These are phyloP conservation scores for Caryopteris hybrid DNA, from an alignment of 305 asterid genomes.

Conservation along the genomic window DNA sequence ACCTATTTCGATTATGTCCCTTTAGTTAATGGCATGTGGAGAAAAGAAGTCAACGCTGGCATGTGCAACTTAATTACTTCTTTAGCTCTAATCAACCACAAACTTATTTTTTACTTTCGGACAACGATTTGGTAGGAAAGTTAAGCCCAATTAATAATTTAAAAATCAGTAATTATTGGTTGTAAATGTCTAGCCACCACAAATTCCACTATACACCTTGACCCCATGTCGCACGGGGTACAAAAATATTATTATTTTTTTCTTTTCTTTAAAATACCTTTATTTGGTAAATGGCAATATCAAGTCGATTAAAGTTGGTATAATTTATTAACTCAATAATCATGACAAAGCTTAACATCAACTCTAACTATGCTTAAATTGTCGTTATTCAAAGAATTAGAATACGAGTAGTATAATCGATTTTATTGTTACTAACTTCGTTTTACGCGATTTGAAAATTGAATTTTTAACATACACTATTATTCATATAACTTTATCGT, in stretches of 20 bases:
- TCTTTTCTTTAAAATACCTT: not conserved
- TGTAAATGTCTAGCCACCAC: conserved; percentile 12
- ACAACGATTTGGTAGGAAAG: conserved; percentile 14
- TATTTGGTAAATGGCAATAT: not conserved
- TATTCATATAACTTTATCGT: no score
- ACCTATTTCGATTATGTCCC: no score
- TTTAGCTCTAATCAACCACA: no score
- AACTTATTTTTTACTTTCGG: not conserved
- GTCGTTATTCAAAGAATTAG: no score
- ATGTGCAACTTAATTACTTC: no score
- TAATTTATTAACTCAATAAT: not conserved
- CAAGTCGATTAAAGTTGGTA: not conserved
- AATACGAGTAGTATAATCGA: no score
- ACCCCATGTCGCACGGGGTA: conserved; percentile 5
- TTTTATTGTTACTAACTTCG: not conserved
- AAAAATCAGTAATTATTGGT: conserved; percentile 12
- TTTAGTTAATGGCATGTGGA: no score
- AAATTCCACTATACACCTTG: conserved; percentile 9
- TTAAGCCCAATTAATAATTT: not conserved
- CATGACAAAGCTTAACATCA: no score
- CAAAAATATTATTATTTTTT: not conserved
- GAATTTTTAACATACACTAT: no score
- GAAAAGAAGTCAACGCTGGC: no score
- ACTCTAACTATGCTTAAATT: no score
- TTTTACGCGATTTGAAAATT: no score